Evolutionary conservation across 768 basidiomycete genomes (phyloP).

Genomic region (Amylocystis lapponica): DNA sequence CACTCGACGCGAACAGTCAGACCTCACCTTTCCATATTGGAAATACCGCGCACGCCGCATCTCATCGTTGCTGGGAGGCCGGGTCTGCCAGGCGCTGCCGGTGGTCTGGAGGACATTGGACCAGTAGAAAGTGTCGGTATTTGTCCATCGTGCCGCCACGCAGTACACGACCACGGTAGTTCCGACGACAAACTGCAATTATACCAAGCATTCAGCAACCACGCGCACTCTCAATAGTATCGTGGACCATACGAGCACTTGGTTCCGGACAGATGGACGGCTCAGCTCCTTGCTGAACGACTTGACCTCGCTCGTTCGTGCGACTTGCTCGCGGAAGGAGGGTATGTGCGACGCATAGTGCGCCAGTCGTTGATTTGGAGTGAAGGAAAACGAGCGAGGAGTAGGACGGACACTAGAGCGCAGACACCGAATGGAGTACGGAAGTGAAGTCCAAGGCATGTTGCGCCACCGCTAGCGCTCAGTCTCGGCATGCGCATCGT

Average conservation of each 20-base stretch:
- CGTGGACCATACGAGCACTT: conserved; percentile 8
- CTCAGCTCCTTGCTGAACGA: conserved; percentile 1
- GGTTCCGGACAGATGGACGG: conserved; percentile 1
- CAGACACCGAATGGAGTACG: no score
- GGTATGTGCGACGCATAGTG: no score
- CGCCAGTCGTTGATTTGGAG: conserved; percentile 7
- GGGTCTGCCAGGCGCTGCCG: not conserved
- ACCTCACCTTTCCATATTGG: conserved; percentile 1
- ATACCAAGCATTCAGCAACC: no score
- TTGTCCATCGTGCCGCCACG: not conserved
- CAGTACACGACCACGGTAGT: not conserved
- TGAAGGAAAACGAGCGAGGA: conserved; percentile 16
- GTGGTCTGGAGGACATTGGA: not conserved
- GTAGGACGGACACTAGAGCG: no score
- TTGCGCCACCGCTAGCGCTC: no score
- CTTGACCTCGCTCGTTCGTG: not conserved
- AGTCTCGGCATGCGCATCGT: no score
- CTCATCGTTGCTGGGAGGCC: conserved; percentile 4
- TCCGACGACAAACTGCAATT: no score
- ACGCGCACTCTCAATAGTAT: no score
- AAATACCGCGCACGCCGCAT: conserved; percentile 4
- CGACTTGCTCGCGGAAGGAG: conserved; percentile 1
- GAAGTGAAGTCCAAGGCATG: no score
- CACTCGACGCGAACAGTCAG: not conserved
- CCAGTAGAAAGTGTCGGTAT: conserved; percentile 1